Percentiles rank a stretch among this genome's conserved stretches.
Conservation (phyloP, 345 rosid species). For the Eutrema japonicum region DNA sequence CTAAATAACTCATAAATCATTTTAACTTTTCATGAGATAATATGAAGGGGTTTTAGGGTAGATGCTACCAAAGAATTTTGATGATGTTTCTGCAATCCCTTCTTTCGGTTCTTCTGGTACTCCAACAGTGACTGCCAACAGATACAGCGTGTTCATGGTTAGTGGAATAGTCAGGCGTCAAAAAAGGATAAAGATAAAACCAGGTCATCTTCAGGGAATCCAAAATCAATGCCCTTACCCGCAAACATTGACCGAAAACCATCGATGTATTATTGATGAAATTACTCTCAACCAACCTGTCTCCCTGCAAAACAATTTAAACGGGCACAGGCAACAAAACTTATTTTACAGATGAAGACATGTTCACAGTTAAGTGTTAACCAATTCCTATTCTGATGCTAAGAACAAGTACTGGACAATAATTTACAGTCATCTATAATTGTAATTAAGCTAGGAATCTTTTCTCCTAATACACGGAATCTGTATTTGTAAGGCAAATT, state of each 20-base stretch:
- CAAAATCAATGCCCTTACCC: conserved; percentile 56
- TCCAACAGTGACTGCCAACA: conserved; percentile 74
- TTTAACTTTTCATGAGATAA: background rate
- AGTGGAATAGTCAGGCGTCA: conserved; percentile 11
- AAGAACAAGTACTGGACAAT: conserved; percentile 19
- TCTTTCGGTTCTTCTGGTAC: conserved; percentile 89
- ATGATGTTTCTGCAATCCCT: conserved; percentile 80
- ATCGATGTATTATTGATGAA: conserved; percentile 93
- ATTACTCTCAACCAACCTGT: conserved; percentile 87
- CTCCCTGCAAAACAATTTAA: conserved; percentile 62
- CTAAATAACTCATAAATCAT: conserved; percentile 3
- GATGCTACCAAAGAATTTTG: conserved; percentile 80
- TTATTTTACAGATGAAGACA: conserved; percentile 11
- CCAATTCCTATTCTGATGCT: conserved; percentile 17
- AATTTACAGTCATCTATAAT: background rate
- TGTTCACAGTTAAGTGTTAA: conserved; percentile 3
- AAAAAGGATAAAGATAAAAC: background rate
- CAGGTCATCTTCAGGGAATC: conserved; percentile 24
- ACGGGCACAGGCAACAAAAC: background rate
- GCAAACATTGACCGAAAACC: conserved; percentile 87
- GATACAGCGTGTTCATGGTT: conserved; percentile 5
- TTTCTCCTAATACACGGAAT: conserved; percentile 18
- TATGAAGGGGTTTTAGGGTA: conserved; percentile 13
- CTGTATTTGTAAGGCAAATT: background rate
- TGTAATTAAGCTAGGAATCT: conserved; percentile 12